Base-by-base conservation (phyloP, 257 asterid species). In the Solanum chiquidenum region DNA sequence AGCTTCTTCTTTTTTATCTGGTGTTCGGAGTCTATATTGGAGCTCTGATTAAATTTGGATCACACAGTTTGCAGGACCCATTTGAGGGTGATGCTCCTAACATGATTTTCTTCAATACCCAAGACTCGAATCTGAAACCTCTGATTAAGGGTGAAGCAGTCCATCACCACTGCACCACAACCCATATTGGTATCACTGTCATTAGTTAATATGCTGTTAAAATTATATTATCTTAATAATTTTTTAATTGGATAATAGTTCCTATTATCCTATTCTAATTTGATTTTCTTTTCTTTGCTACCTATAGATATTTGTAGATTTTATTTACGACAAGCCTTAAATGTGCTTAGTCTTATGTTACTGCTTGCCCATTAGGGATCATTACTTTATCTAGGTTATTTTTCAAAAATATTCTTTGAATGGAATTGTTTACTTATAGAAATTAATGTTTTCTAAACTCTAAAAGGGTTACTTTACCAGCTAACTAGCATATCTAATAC, bases 171-270 rank as follows among this genome's bases (percentile, higher is more conserved):
- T 52, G 62, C 62, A 52, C 9, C 23, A 52, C 60, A 52, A 2
- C 4, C 1, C n/a, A 16, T 0, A 0, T 46, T 46, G 6, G 1
- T 2, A 2, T 55, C 64, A 55, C 1, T 55, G 11, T 1, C 64
- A 55, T 18, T 18, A 55, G 25, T 55, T 55, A 55, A 55, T 55
- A 18, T 18, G 64, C 20, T 7, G 5, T 55, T 20, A 55, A 55
- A 55, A 55, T 55, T 55, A 0, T 55, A 55, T 55, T 18, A 55
- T 55, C 64, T 2, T 55, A 55, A 55, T 20, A 55, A 55, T 55
- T 55, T 0, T 18, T 20, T 55, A 55, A 18, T 55, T 1, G 25
- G n/a, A 55, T 55, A 20, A 55, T 55, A 55, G 7, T 20, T 55
- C 64, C 64, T 55, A 1, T 55, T 55, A 55, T 55, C 64, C 64